These are phyloP conservation scores for Amanita phalloides DNA, from an alignment of 768 basidiomycete genomes.

Conservation along the genomic window DNA sequence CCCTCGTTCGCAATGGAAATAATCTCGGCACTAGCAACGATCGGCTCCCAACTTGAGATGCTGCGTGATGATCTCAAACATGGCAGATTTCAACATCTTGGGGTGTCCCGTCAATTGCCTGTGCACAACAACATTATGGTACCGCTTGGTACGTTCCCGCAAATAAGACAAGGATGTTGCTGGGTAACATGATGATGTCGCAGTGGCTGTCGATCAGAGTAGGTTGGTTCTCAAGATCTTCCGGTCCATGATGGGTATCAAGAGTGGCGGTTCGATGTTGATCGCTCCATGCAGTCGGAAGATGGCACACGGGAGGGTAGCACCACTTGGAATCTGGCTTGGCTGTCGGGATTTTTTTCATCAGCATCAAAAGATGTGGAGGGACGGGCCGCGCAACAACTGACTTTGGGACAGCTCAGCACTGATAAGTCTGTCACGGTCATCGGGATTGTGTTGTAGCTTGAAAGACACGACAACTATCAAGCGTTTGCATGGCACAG, in stretches of 20 bases:
- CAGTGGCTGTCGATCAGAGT: conserved; percentile 74
- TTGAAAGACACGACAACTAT: conserved; percentile 65
- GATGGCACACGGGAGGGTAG: conserved; percentile 63
- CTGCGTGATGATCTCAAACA: conserved; percentile 77
- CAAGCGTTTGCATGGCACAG: not conserved
- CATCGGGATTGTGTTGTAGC: conserved; percentile 70
- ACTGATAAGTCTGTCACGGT: conserved; percentile 54
- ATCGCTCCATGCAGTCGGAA: conserved; percentile 89
- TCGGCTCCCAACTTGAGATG: conserved; percentile 50
- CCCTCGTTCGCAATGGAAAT: conserved; percentile 59
- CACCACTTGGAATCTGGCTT: conserved; percentile 76
- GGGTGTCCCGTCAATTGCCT: conserved; percentile 69
- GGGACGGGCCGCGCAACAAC: conserved; percentile 44
- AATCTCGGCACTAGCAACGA: conserved; percentile 66
- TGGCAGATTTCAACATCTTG: conserved; percentile 58
- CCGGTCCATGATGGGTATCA: conserved; percentile 60
- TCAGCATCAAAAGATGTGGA: not conserved
- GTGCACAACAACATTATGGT: conserved; percentile 30
- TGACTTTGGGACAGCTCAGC: conserved; percentile 75
- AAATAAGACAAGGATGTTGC: conserved; percentile 64
- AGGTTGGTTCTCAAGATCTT: conserved; percentile 56
- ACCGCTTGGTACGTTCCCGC: conserved; percentile 78
- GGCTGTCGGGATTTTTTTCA: conserved; percentile 26
- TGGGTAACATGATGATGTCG: conserved; percentile 63
- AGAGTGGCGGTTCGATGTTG: conserved; percentile 75